Evolutionary conservation across 176 grass and related monocot species (phyloP), one percentile per base, ranked within the genome.

Genomic region (Pharus latifolius): DNA sequence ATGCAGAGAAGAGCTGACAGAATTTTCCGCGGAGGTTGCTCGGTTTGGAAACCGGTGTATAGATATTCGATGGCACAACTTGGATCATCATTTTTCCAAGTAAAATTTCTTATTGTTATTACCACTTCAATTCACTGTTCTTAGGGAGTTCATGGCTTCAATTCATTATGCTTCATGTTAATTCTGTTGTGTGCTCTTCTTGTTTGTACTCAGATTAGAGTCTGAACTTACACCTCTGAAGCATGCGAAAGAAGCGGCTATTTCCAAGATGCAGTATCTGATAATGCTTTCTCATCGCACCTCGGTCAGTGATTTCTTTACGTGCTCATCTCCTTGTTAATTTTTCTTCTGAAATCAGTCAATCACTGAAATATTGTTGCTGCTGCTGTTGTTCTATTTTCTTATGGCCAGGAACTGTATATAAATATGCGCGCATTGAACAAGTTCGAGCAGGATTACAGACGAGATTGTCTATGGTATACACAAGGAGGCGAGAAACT

Each of bases 21-120:
- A 63, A 43, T 74, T 93, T 58, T 55, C 60, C 16, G 55, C 31
- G 69, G 76, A 82, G 56, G 61, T 93, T 72, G 49, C 51, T 54
- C 74, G 86, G 54, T 83, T 89, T 13, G 82, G 90, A 61, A 80
- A 93, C 31, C 47, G 63, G 10, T 89, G 82, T 51, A 83, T 51
- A 60, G 65, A 83, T 83, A 65, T 75, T 62, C 66, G 48, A 44
- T 89, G 83, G 83, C 90, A 93, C 82, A 89, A 78, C 57, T 35
- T 93, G 55, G 71, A 75, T 22, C 51, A 49, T 27, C 50, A 77
- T 52, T 83, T 93, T 70, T 45, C 31, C 29, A 80, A 56, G 86
- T 91, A 79, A 67, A 66, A 55, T 15, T n/a, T n/a, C n/a, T 11
- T 26, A 28, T 9, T 51, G 3, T 54, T 17, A 27, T 55, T n/a